Conservation (phyloP, 208 protist genomes). For the Wallacemonas rigidus region DNA sequence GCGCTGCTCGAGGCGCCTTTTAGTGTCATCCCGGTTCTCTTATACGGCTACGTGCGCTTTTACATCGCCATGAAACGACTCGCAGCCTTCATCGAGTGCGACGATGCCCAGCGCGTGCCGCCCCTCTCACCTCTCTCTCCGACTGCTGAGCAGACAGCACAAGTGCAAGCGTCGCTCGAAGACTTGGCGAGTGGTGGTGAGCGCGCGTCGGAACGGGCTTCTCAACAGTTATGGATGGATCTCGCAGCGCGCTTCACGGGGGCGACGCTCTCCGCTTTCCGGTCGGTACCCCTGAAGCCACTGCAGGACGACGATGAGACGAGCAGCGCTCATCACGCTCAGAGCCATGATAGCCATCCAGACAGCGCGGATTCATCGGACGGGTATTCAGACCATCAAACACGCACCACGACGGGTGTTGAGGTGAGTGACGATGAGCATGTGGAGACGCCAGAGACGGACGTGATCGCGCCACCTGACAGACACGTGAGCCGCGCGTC, state of each 20-base stretch:
- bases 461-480: too few relatives aligned
- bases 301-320: too few relatives aligned
- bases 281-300: too few relatives aligned
- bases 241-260: neutral
- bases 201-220: neutral
- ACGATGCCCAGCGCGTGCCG: conserved; percentile 5
- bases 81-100: conserved; percentile 46
- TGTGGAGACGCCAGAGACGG: too few relatives aligned
- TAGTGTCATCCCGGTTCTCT: conserved; percentile 66
- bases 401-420: too few relatives aligned
- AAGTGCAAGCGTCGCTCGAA: neutral
- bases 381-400: too few relatives aligned
- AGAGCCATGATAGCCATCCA: too few relatives aligned
- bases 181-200: conserved; percentile 10
- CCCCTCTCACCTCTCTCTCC: neutral
- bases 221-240: neutral
- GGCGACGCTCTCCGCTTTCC: conserved; percentile 18
- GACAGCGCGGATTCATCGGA: too few relatives aligned
- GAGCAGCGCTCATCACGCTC: too few relatives aligned
- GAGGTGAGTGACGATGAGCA: too few relatives aligned
- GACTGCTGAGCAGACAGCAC: too few relatives aligned
- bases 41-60: conserved; percentile 55
- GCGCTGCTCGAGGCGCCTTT: conserved; percentile 72
- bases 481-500: too few relatives aligned
- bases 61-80: conserved; percentile 70